These are phyloP conservation scores for Conringia planisiliqua DNA, from an alignment of 345 rosid genomes.

Conservation along the genomic window DNA sequence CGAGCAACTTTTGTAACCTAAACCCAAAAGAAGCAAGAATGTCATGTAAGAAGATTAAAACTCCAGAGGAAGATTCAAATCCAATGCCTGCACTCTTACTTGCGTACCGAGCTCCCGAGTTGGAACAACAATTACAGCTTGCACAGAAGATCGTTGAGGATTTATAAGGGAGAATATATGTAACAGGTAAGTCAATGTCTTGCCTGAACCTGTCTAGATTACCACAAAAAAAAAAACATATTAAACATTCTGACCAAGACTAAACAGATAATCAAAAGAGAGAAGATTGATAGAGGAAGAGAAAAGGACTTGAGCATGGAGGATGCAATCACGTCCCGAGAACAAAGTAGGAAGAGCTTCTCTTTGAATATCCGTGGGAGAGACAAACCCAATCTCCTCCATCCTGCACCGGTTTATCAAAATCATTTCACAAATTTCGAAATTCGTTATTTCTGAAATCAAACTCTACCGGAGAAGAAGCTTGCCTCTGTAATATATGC, in stretches of 20 bases:
- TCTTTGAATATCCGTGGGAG: constrained; percentile 66
- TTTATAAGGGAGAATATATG: constrained; percentile 62
- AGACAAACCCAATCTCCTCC: constrained; percentile 62
- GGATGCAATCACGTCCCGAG: constrained; percentile 67
- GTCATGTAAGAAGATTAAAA: not conserved
- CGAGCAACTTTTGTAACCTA: constrained; percentile 84
- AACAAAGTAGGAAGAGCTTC: constrained; percentile 74
- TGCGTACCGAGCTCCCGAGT: constrained; percentile 82
- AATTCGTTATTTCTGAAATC: not conserved
- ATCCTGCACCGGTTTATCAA: constrained; percentile 38
- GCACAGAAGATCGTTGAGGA: constrained; percentile 71
- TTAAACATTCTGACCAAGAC: not conserved
- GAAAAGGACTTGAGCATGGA: constrained; percentile 80
- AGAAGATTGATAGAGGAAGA: not conserved
- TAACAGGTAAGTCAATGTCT: constrained; percentile 83
- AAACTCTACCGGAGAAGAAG: not conserved
- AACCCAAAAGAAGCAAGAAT: constrained; percentile 14
- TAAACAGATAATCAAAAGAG: not conserved
- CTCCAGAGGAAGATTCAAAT: not conserved
- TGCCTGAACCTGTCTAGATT: constrained; percentile 88
- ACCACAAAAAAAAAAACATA: constrained; percentile 24
- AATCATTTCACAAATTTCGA: not conserved
- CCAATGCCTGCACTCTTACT: constrained; percentile 40
- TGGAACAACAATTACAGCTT: constrained; percentile 80
- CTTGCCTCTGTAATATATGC: constrained; percentile 28